phyloP scores from a whole-genome alignment of 2,329 filamentous ascomycete species.

The Fusarium pseudocircinatum region DNA sequence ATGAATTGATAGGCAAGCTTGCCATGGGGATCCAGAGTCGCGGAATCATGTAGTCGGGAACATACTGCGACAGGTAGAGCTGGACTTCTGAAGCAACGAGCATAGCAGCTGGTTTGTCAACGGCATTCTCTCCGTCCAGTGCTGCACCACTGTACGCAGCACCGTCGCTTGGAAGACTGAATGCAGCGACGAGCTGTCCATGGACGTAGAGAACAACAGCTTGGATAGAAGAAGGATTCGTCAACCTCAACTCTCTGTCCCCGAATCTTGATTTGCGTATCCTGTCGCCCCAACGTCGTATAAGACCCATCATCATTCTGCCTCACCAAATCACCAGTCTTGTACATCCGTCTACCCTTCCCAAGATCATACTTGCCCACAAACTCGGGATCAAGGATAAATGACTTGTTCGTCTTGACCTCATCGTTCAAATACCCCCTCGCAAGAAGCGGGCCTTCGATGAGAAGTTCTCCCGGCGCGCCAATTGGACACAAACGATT shows the following conservation, averaged over 20 bases:
- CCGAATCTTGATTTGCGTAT: slow-evolving; percentile 1
- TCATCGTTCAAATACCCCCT: slow-evolving; percentile 3
- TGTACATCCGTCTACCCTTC: not conserved
- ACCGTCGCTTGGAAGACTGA: not conserved
- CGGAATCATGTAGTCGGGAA: not conserved
- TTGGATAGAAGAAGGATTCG: not conserved
- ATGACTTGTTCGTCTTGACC: not conserved
- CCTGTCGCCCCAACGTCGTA: not conserved
- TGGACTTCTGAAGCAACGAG: not conserved
- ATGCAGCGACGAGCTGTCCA: not conserved
- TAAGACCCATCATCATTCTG: slow-evolving; percentile 1
- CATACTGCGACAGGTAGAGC: not conserved
- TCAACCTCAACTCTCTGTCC: slow-evolving; percentile 1
- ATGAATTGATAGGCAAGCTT: not conserved
- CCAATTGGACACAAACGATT: not conserved
- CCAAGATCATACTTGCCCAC: not conserved
- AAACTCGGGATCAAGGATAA: not conserved
- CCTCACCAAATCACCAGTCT: not conserved
- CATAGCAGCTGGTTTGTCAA: not conserved
- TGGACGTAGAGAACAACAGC: not conserved
- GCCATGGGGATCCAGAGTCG: not conserved
- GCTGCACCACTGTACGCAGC: not conserved
- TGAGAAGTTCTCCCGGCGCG: not conserved
- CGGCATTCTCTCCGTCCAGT: not conserved
- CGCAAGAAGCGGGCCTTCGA: slow-evolving; percentile 5